These are phyloP conservation scores for Schwanniomyces vanrijiae DNA, from an alignment of 805 yeast genomes.

Conservation along the genomic window DNA sequence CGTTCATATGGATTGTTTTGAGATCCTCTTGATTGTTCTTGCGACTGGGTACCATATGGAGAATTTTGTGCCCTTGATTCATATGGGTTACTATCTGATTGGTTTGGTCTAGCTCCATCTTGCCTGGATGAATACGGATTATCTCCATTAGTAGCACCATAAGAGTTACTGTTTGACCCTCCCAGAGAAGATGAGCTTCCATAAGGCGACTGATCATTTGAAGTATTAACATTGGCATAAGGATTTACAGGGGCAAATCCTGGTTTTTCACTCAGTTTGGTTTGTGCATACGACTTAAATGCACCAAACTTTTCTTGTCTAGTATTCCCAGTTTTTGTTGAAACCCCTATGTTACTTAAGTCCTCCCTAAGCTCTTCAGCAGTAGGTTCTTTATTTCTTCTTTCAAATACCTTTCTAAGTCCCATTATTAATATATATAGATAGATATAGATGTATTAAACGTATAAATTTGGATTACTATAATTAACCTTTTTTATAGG, in stretches of 20 bases:
- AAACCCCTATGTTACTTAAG: conserved; percentile 40
- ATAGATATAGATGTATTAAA: background rate
- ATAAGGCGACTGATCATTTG: conserved; percentile 9
- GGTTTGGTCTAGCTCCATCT: background rate
- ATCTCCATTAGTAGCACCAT: conserved; percentile 3
- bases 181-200: conserved; percentile 3
- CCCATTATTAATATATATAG: conserved; percentile 35
- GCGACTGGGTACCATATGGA: conserved; percentile 4
- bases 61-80: background rate
- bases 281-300: conserved; percentile 48
- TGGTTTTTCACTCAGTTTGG: conserved; percentile 32
- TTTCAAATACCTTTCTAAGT: conserved; percentile 44
- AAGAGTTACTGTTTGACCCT: conserved; percentile 4
- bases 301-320: conserved; percentile 51
- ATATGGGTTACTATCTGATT: conserved; percentile 6
- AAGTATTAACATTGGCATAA: conserved; percentile 29
- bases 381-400: conserved; percentile 50
- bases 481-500: background rate
- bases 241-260: conserved; percentile 44
- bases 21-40: background rate
- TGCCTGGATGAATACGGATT: conserved; percentile 6
- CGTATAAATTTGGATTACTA: background rate
- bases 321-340: conserved; percentile 32
- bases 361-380: conserved; percentile 45
- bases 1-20: background rate